phyloP scores from a whole-genome alignment of 495 filamentous ascomycete species.

The Venustampulla echinocandica region DNA sequence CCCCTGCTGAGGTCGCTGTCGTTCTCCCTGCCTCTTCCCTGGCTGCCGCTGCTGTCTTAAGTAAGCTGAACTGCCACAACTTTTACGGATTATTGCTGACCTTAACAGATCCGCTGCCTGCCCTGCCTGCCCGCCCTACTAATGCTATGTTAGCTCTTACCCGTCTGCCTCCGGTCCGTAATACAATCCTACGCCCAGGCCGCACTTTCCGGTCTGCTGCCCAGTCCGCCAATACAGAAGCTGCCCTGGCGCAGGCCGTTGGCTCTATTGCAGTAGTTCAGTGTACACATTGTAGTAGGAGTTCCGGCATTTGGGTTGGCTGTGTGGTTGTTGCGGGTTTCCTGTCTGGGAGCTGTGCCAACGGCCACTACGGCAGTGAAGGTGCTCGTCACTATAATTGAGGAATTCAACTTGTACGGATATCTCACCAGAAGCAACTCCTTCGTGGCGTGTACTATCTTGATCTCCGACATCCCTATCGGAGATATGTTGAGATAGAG shows the following conservation, averaged over 20 bases:
- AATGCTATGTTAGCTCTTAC: background rate
- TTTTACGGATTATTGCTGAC: no score
- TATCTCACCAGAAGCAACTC: no score
- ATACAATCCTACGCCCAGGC: background rate
- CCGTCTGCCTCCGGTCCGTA: background rate
- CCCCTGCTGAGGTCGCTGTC: no score
- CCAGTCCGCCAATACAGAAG: background rate
- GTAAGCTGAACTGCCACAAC: no score
- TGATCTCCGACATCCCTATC: no score
- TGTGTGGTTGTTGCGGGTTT: background rate
- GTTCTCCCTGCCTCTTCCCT: no score
- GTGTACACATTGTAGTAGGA: background rate
- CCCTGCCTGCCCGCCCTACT: background rate
- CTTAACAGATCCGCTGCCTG: no score
- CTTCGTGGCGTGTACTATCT: no score
- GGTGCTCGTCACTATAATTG: background rate
- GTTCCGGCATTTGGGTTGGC: background rate
- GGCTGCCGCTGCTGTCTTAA: no score
- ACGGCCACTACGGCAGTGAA: background rate
- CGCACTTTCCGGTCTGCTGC: background rate
- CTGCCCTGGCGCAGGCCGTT: background rate
- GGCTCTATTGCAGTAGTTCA: background rate
- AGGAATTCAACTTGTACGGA: no score
- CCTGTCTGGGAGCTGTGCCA: background rate
- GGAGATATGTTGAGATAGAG: no score